Evolutionary conservation across 306 rosid genomes (phyloP).

Genomic region (Herpetospermum pedunculosum): DNA sequence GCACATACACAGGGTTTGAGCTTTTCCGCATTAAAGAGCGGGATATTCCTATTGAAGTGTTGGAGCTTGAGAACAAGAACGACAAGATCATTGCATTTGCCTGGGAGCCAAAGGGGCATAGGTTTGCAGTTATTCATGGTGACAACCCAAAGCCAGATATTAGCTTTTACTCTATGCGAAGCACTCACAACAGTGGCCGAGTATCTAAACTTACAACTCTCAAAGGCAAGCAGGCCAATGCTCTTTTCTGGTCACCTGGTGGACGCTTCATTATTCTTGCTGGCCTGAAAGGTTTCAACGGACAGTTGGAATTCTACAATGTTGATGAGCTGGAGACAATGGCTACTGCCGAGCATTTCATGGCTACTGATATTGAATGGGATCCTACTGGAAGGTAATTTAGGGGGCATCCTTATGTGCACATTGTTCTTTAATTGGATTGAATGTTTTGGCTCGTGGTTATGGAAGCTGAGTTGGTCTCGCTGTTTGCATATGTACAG

Average conservation of each 20-base stretch:
- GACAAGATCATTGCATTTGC: constrained; percentile 86
- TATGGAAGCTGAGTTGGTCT: not conserved
- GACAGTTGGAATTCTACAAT: constrained; percentile 63
- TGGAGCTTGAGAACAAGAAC: constrained; percentile 82
- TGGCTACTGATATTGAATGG: constrained; percentile 81
- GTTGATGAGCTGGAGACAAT: constrained; percentile 81
- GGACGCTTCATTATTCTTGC: constrained; percentile 69
- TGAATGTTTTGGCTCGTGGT: not conserved
- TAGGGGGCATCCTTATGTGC: not conserved
- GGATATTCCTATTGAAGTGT: constrained; percentile 73
- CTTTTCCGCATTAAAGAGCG: constrained; percentile 74
- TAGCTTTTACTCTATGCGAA: constrained; percentile 62
- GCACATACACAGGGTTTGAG: constrained; percentile 79
- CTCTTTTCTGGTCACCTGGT: constrained; percentile 78
- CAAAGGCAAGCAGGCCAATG: constrained; percentile 77
- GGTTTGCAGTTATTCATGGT: constrained; percentile 75
- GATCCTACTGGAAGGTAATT: constrained; percentile 88
- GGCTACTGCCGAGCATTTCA: constrained; percentile 72
- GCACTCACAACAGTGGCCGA: constrained; percentile 49
- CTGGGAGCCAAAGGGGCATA: constrained; percentile 93
- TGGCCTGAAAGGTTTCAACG: constrained; percentile 65
- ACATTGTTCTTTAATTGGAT: not conserved
- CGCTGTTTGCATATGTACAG: constrained; percentile 21
- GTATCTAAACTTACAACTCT: constrained; percentile 69
- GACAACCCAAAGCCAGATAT: constrained; percentile 73